Base-by-base conservation (phyloP, 495 filamentous ascomycete genomes). In the Venustampulla echinocandica region DNA sequence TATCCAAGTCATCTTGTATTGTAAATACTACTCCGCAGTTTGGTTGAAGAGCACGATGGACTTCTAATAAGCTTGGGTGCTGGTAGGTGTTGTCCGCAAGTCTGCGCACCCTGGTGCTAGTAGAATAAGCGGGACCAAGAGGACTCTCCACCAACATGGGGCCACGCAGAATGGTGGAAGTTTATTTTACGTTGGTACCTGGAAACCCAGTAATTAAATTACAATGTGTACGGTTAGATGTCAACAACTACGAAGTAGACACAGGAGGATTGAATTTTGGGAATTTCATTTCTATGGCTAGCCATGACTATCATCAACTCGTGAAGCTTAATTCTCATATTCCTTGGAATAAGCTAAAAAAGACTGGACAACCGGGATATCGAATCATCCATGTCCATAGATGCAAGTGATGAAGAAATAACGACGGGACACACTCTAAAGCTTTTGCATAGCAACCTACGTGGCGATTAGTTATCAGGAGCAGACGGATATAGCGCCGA, bases 401-500 rank as follows among this genome's bases (percentile, higher is more conserved):
- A 44, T 22, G 23, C 33, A 20, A 18, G 18, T 13, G 14, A 42
- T 35, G 37, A 24, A 4, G 17, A 33, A 43, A 25, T 11, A 41
- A 43, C 21, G 42, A 22, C 10, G 9, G 39, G 40, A 24, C 15
- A 38, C 32, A 18, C 28, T 70, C 77, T 85, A 94, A 69, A 94
- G 70, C 76, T 94, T 94, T 69, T 87, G 82, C 87, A 94, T 94
- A 62, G 88, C 85, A 67, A 69, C 76, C 74, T 79, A 44, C 42
- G 49, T 13, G 25, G 28, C 28, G 15, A 38, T 60, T 45, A 56
- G 49, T 52, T 7, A 30, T n/a, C n/a, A n/a, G n/a, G 7, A 30
- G n/a, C n/a, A n/a, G n/a, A n/a, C n/a, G n/a, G n/a, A n/a, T n/a
- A n/a, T n/a, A n/a, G n/a, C n/a, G n/a, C n/a, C n/a, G n/a, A n/a